These are phyloP conservation scores for Atalantia buxifolia DNA, from an alignment of 345 rosid species.

Conservation along the genomic window DNA sequence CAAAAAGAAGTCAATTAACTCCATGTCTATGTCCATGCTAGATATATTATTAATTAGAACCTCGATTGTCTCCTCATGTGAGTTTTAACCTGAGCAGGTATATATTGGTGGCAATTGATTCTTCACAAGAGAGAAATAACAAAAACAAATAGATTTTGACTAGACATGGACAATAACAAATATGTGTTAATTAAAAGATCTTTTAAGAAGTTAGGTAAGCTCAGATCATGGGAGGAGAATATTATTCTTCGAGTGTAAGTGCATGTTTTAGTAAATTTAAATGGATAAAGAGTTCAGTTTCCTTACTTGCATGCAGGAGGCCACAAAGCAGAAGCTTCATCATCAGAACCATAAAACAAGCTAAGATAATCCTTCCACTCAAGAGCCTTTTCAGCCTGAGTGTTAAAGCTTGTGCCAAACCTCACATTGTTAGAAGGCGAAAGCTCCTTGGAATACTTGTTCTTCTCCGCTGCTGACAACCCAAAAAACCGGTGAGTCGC, in stretches of 20 bases:
- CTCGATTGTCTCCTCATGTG: too few relatives aligned
- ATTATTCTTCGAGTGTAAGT: too few relatives aligned
- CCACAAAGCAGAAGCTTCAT: slow-evolving; percentile 43
- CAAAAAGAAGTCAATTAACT: neutral
- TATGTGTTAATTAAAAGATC: too few relatives aligned
- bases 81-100: too few relatives aligned
- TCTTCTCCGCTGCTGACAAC: slow-evolving; percentile 40
- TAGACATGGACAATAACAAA: too few relatives aligned
- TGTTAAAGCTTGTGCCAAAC: slow-evolving; percentile 41
- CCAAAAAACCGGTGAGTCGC: slow-evolving; percentile 44
- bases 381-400: slow-evolving; percentile 42
- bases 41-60: too few relatives aligned
- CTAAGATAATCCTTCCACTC: slow-evolving; percentile 65
- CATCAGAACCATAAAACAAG: slow-evolving; percentile 43
- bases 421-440: slow-evolving; percentile 32
- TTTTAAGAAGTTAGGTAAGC: too few relatives aligned
- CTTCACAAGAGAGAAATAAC: too few relatives aligned
- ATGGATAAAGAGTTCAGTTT: neutral
- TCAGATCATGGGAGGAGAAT: too few relatives aligned
- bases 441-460: slow-evolving; percentile 34
- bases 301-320: slow-evolving; percentile 44
- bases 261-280: neutral
- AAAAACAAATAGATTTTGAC: too few relatives aligned
- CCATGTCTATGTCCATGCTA: too few relatives aligned
- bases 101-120: too few relatives aligned